phyloP scores from a whole-genome alignment of 805 yeast genomes.

The Saturnispora dispora region DNA sequence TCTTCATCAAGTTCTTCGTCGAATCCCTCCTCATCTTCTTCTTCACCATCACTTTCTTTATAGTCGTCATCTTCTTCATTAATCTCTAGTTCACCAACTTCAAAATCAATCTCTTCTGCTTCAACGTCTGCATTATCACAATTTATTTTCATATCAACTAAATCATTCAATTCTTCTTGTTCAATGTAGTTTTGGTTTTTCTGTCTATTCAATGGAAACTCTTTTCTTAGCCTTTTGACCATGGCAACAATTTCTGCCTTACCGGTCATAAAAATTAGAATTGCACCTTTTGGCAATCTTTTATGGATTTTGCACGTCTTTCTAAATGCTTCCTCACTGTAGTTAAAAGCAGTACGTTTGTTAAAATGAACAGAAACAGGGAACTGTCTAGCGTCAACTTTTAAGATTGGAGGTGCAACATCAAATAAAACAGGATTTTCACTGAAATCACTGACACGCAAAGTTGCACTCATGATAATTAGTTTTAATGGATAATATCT shows the following conservation, averaged over 20 bases:
- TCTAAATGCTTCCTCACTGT: constrained; percentile 75
- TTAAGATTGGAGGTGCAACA: constrained; percentile 75
- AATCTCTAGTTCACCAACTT: constrained; percentile 30
- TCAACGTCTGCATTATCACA: constrained; percentile 63
- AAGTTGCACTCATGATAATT: constrained; percentile 94
- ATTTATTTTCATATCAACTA: constrained; percentile 39
- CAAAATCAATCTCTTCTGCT: constrained; percentile 79
- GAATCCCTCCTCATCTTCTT: constrained; percentile 53
- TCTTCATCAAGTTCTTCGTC: constrained; percentile 66
- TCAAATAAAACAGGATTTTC: constrained; percentile 66
- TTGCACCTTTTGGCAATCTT: constrained; percentile 87
- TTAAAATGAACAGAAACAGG: constrained; percentile 92
- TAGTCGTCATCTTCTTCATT: constrained; percentile 35
- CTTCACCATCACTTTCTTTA: constrained; percentile 36
- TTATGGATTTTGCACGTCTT: constrained; percentile 84
- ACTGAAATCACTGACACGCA: constrained; percentile 87
- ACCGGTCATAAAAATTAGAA: constrained; percentile 85
- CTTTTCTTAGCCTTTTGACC: constrained; percentile 58
- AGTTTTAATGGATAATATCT: constrained; percentile 60
- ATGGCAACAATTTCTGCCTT: constrained; percentile 80
- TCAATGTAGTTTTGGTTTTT: constrained; percentile 8
- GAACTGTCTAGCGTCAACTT: constrained; percentile 86
- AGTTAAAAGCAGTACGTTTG: constrained; percentile 66
- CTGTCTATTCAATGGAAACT: constrained; percentile 49
- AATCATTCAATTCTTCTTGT: constrained; percentile 24